phyloP scores from a whole-genome alignment of 768 basidiomycete genomes.

The Mycena filopes region DNA sequence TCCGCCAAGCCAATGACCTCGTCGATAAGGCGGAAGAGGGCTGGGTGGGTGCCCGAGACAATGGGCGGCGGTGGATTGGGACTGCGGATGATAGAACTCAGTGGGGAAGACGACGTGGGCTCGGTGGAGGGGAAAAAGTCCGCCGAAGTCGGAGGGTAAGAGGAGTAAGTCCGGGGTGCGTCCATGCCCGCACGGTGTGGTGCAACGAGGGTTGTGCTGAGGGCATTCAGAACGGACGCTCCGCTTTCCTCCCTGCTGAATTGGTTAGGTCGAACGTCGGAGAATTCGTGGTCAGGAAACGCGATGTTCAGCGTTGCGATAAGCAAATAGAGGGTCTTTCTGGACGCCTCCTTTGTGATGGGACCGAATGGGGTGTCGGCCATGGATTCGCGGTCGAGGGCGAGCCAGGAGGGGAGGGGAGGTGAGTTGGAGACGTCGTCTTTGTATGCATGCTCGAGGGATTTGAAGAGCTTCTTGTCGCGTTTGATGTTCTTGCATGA shows the following conservation, averaged over 20 bases:
- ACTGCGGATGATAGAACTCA: conserved; percentile 64
- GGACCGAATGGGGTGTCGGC: conserved; percentile 91
- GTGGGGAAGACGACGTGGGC: conserved; percentile 77
- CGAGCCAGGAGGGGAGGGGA: conserved; percentile 84
- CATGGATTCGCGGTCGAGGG: conserved; percentile 73
- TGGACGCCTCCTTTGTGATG: conserved; percentile 82
- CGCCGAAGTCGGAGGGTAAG: conserved; percentile 79
- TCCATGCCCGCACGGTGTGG: conserved; percentile 73
- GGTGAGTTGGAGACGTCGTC: conserved; percentile 86
- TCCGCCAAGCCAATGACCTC: conserved; percentile 90
- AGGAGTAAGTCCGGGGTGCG: conserved; percentile 86
- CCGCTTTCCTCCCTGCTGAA: conserved; percentile 88
- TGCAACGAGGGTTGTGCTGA: conserved; percentile 84
- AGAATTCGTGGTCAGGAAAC: conserved; percentile 98
- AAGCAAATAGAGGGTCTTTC: conserved; percentile 95
- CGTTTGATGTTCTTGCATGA: conserved; percentile 97
- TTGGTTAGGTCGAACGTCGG: conserved; percentile 88
- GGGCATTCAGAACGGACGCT: conserved; percentile 83
- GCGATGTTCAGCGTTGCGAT: conserved; percentile 97
- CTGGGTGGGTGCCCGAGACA: conserved; percentile 87
- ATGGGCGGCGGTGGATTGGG: conserved; percentile 79
- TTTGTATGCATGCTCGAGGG: conserved; percentile 88
- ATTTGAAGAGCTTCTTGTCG: conserved; percentile 96
- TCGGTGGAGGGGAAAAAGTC: conserved; percentile 83
- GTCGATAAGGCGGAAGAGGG: conserved; percentile 87